Conservation (phyloP, 2,329 filamentous ascomycete genomes). For the Colletotrichum ledebouriae region DNA sequence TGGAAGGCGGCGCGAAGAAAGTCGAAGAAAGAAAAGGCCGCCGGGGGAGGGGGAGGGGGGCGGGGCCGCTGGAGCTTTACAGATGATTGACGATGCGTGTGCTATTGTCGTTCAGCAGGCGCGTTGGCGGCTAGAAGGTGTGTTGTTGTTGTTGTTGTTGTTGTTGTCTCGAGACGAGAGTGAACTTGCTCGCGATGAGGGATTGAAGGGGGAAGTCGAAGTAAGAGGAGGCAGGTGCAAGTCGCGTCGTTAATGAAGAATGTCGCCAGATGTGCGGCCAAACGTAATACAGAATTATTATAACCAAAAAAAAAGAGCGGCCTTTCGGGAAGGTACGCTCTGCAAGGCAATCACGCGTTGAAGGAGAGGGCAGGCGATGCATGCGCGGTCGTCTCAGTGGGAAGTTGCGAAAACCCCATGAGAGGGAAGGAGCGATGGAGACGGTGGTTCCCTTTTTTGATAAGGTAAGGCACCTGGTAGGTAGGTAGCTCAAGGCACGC, state of each 20-base stretch:
- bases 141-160: background rate
- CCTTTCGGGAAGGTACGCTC: background rate
- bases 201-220: background rate
- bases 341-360: background rate
- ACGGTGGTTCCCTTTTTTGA: background rate
- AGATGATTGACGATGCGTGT: conserved; percentile 8
- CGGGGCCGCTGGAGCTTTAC: conserved; percentile 28
- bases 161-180: background rate
- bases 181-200: conserved; percentile 7
- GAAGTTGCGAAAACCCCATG: conserved; percentile 21
- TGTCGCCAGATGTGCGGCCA: background rate
- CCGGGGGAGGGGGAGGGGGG: background rate
- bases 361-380: conserved; percentile 5
- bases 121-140: conserved; percentile 14
- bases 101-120: conserved; percentile 2
- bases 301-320: no score
- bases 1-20: conserved; percentile 1
- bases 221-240: background rate
- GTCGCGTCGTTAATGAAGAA: background rate
- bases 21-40: conserved; percentile 4
- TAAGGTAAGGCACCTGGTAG: background rate
- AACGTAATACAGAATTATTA: no score
- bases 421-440: conserved; percentile 13
- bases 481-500: no score
- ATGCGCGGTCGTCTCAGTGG: background rate